A percentile compares a stretch with the other conserved stretches of the same genome.
These are phyloP conservation scores for Lactarius hatsudake DNA, from an alignment of 768 basidiomycete genomes.

Conservation along the genomic window DNA sequence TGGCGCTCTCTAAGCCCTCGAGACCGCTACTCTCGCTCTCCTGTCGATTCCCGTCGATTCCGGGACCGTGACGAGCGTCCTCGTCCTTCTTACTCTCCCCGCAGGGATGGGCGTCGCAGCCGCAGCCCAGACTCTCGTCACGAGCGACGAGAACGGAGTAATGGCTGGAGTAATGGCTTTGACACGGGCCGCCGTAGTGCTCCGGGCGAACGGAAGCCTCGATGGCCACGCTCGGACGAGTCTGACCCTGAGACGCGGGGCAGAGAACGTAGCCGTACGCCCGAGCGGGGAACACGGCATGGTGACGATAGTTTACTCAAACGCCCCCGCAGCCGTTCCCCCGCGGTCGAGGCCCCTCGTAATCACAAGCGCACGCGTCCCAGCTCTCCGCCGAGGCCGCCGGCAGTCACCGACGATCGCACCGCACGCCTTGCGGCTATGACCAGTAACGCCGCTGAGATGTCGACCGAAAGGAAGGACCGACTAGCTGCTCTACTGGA, in stretches of 20 bases:
- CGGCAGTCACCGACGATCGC: slow-evolving; percentile 49
- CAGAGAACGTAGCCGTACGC: slow-evolving; percentile 33
- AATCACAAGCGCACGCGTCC: slow-evolving; percentile 51
- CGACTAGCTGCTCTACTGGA: slow-evolving; percentile 65
- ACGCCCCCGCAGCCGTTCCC: slow-evolving; percentile 40
- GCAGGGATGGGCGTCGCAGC: slow-evolving; percentile 32
- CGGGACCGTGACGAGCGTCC: slow-evolving; percentile 30
- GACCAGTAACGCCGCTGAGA: slow-evolving; percentile 65
- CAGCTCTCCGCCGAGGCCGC: slow-evolving; percentile 37
- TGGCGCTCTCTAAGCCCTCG: slow-evolving; percentile 46
- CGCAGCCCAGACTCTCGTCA: slow-evolving; percentile 21
- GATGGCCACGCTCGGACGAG: slow-evolving; percentile 52
- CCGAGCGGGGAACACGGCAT: slow-evolving; percentile 29
- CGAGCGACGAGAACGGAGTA: slow-evolving; percentile 22
- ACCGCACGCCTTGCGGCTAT: slow-evolving; percentile 90
- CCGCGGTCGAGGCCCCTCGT: slow-evolving; percentile 32
- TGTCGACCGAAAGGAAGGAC: slow-evolving; percentile 68
- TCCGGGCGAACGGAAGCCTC: slow-evolving; percentile 36
- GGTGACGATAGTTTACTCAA: slow-evolving; percentile 38
- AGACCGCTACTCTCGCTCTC: slow-evolving; percentile 49
- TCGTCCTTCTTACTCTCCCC: slow-evolving; percentile 29
- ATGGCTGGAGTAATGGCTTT: slow-evolving; percentile 31
- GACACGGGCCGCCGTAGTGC: slow-evolving; percentile 25
- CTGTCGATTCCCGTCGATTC: slow-evolving; percentile 35
- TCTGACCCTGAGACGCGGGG: slow-evolving; percentile 40